These are phyloP conservation scores for Schizophyllum amplum DNA, from an alignment of 1,284 basidiomycete genomes.

Conservation along the genomic window DNA sequence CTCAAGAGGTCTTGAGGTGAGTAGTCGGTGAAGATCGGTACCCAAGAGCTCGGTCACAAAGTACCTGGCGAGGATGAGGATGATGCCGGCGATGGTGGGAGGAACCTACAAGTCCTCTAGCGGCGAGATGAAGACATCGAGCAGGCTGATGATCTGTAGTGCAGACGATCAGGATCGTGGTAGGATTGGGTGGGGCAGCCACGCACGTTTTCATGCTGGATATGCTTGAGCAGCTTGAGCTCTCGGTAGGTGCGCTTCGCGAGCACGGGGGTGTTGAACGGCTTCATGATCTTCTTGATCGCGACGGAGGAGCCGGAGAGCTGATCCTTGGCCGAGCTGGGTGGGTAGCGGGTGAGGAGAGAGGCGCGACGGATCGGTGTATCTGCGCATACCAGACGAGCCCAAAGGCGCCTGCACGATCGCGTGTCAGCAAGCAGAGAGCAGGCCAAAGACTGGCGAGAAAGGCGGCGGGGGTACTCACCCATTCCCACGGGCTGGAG, in stretches of 20 bases:
- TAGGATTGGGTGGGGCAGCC: constrained; percentile 2
- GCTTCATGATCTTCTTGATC: constrained; percentile 99
- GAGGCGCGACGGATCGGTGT: background rate
- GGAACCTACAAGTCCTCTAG: constrained; percentile 84
- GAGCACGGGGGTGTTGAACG: constrained; percentile 96
- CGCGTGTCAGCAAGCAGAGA: background rate
- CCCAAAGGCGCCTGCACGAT: constrained; percentile 75
- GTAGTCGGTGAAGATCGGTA: constrained; percentile 93
- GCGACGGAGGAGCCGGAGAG: constrained; percentile 91
- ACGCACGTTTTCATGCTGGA: constrained; percentile 94
- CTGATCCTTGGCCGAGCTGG: constrained; percentile 95
- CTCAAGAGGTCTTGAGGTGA: constrained; percentile 94
- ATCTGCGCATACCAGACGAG: constrained; percentile 74
- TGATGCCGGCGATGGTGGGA: constrained; percentile 6
- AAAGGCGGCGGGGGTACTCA: constrained; percentile 30
- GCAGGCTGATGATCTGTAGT: constrained; percentile 90
- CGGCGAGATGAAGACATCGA: constrained; percentile 98
- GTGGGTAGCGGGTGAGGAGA: constrained; percentile 7
- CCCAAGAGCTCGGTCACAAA: constrained; percentile 99
- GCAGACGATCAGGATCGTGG: constrained; percentile 4
- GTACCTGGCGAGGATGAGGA: constrained; percentile 49
- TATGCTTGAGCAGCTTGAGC: constrained; percentile 97
- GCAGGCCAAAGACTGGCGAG: constrained; percentile 12
- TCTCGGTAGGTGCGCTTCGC: constrained; percentile 97
- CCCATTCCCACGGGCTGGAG: constrained; percentile 99